Evolutionary conservation across 371 early-diverging fungal genomes (phyloP).

Genomic region (Dichotomocladium elegans): DNA sequence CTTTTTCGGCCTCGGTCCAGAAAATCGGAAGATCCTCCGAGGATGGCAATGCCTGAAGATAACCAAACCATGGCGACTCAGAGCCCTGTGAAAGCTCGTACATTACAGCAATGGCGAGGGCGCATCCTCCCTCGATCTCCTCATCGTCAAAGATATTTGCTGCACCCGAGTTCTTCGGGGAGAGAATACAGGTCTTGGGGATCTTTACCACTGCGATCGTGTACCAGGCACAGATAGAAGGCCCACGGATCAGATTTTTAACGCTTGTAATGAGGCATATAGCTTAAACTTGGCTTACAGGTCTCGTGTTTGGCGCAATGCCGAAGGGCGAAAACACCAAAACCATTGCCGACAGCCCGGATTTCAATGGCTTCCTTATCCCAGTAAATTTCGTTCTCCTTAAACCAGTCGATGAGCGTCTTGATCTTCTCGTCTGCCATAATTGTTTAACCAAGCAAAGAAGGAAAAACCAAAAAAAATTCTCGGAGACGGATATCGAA

Average conservation of each 20-base stretch:
- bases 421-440: conserved; percentile 37
- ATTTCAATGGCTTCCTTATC: conserved; percentile 57
- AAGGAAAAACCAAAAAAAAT: too few species aligned
- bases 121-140: conserved; percentile 65
- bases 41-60: conserved; percentile 63
- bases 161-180: conserved; percentile 64
- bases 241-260: too few species aligned
- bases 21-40: conserved; percentile 63
- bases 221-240: too few species aligned
- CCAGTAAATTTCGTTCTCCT: conserved; percentile 61
- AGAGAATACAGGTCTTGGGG: conserved; percentile 70
- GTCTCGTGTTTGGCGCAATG: conserved; percentile 38
- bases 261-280: too few species aligned
- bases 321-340: conserved; percentile 62
- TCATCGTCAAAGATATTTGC: conserved; percentile 70
- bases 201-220: conserved; percentile 56
- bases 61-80: conserved; percentile 75
- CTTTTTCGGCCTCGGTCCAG: conserved; percentile 57
- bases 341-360: conserved; percentile 44
- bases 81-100: conserved; percentile 67
- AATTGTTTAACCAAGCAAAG: too few species aligned
- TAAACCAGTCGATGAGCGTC: conserved; percentile 59
- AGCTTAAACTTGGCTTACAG: conserved; percentile 20
- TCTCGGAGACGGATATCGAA: too few species aligned
- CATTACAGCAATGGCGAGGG: conserved; percentile 73